phyloP scores from a whole-genome alignment of 371 early-diverging fungal genomes.

The Circinella minor region DNA sequence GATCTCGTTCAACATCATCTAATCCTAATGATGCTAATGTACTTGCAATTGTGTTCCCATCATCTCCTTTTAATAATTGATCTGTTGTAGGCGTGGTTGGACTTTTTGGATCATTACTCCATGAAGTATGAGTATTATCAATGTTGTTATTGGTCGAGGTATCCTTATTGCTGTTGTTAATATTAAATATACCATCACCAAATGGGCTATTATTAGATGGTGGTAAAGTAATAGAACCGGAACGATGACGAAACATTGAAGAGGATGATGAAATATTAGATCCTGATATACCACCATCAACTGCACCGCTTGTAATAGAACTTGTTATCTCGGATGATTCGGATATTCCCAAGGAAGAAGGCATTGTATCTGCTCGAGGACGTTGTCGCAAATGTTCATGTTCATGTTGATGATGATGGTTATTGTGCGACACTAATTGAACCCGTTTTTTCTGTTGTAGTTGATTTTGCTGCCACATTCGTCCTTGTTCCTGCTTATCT shows the following conservation, averaged over 20 bases:
- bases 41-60: conserved; percentile 59
- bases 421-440: conserved; percentile 12
- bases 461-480: conserved; percentile 7
- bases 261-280: conserved; percentile 30
- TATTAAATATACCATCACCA: conserved; percentile 29
- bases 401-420: not conserved
- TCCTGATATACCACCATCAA: too few species aligned
- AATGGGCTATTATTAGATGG: conserved; percentile 17
- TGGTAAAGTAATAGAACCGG: conserved; percentile 48
- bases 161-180: too few species aligned
- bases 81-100: conserved; percentile 43
- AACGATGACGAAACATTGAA: conserved; percentile 48
- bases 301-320: too few species aligned
- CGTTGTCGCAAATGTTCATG: conserved; percentile 10
- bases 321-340: too few species aligned
- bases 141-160: too few species aligned
- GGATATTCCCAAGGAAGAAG: conserved; percentile 2
- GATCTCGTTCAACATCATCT: conserved; percentile 51
- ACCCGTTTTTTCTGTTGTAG: conserved; percentile 12
- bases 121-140: not conserved
- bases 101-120: conserved; percentile 21
- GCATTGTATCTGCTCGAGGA: conserved; percentile 28
- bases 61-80: conserved; percentile 47
- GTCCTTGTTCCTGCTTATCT: not conserved
- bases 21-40: conserved; percentile 75